These are phyloP conservation scores for Phialophora tarda DNA, from an alignment of 2,329 filamentous ascomycete genomes.

Conservation along the genomic window DNA sequence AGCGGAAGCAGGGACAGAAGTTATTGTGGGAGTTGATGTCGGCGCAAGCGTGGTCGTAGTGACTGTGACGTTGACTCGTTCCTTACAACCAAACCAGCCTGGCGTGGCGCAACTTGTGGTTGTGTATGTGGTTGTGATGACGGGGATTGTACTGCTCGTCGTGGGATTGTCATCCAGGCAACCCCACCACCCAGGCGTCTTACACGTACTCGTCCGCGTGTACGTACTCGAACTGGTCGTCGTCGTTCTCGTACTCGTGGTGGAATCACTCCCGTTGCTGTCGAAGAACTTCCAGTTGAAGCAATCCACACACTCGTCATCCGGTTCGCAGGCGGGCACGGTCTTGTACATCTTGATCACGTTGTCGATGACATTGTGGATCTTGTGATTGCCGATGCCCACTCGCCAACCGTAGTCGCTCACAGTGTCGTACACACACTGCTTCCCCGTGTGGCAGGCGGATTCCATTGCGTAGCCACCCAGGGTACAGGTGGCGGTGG, in stretches of 20 bases:
- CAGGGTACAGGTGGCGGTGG: conserved; percentile 85
- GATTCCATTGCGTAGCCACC: conserved; percentile 94
- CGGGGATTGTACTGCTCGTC: conserved; percentile 44
- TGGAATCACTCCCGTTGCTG: conserved; percentile 83
- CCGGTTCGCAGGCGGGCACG: conserved; percentile 76
- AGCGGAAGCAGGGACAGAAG: conserved; percentile 40
- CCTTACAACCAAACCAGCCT: conserved; percentile 53
- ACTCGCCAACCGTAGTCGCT: conserved; percentile 90
- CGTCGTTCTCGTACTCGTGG: conserved; percentile 66
- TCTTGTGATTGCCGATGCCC: conserved; percentile 88
- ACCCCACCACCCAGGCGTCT: conserved; percentile 93
- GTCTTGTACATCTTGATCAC: conserved; percentile 82
- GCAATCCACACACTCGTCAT: conserved; percentile 85
- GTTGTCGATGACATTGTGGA: conserved; percentile 83
- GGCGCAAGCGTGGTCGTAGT: conserved; percentile 40
- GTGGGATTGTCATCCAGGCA: conserved; percentile 58
- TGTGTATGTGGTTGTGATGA: conserved; percentile 44
- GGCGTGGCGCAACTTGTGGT: conserved; percentile 50
- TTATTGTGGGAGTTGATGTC: conserved; percentile 34
- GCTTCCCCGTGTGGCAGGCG: conserved; percentile 84
- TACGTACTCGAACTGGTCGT: conserved; percentile 66
- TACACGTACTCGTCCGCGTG: conserved; percentile 81
- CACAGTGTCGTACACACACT: conserved; percentile 93
- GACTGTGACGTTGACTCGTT: conserved; percentile 44
- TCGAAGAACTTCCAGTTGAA: conserved; percentile 93